Conservation (phyloP, 1,139 yeast species). For the Keqinozyma sinolaborantium region DNA sequence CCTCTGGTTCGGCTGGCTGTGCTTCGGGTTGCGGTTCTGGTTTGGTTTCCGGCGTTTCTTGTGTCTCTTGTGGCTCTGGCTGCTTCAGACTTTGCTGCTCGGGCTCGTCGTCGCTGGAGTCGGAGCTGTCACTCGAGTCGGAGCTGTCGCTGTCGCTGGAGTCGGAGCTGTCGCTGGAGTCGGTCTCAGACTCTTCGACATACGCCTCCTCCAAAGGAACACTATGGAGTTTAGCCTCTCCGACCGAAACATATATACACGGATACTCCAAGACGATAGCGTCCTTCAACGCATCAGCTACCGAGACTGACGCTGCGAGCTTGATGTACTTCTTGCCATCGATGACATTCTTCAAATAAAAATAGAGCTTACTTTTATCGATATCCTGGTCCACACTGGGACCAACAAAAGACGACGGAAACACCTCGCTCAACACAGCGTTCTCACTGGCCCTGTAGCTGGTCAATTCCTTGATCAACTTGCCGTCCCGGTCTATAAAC, state of each 20-base stretch:
- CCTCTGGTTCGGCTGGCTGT: too few species aligned
- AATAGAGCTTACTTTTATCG: constrained; percentile 19
- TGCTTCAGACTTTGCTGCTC: too few species aligned
- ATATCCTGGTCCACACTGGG: constrained; percentile 5
- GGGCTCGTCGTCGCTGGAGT: constrained; percentile 11
- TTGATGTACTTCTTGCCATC: constrained; percentile 16
- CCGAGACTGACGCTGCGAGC: constrained; percentile 15
- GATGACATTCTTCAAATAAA: constrained; percentile 34
- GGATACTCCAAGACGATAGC: constrained; percentile 76
- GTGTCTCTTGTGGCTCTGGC: too few species aligned
- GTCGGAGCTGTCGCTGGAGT: constrained; percentile 8
- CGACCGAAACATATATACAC: constrained; percentile 46
- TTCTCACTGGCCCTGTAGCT: constrained; percentile 47
- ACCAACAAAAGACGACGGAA: constrained; percentile 33
- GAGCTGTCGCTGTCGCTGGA: constrained; percentile 9
- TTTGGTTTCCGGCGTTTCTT: constrained; percentile 2
- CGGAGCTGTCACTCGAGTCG: constrained; percentile 8
- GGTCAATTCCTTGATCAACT: constrained; percentile 25
- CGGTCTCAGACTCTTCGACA: constrained; percentile 5
- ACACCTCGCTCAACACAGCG: constrained; percentile 27
- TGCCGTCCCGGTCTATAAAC: constrained; percentile 26
- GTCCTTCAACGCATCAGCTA: constrained; percentile 49
- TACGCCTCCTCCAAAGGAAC: constrained; percentile 18
- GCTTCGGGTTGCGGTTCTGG: constrained; percentile 8
- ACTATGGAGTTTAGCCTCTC: constrained; percentile 11